These are phyloP conservation scores for Suhomyces faveliae DNA, from an alignment of 805 yeast species.

Conservation along the genomic window DNA sequence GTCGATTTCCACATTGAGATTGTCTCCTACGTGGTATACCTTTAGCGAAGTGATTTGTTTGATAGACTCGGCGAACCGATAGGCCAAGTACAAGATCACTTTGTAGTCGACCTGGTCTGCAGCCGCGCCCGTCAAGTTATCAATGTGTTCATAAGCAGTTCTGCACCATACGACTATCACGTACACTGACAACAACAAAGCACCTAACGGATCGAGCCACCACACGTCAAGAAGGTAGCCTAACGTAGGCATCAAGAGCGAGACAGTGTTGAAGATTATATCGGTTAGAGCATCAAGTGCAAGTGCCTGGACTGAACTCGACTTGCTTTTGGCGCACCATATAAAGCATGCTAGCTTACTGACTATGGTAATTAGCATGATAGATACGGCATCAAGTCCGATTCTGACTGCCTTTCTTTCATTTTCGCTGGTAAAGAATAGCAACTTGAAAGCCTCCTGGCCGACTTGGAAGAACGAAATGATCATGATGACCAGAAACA, in stretches of 20 bases:
- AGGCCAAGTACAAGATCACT: slow-evolving; percentile 63
- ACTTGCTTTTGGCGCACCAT: slow-evolving; percentile 59
- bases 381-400: slow-evolving; percentile 48
- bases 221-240: slow-evolving; percentile 54
- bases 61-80: slow-evolving; percentile 67
- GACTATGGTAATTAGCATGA: slow-evolving; percentile 64
- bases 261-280: slow-evolving; percentile 67
- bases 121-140: slow-evolving; percentile 71
- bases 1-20: slow-evolving; percentile 74
- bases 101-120: slow-evolving; percentile 63
- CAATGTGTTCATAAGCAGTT: slow-evolving; percentile 69
- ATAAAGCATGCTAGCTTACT: slow-evolving; percentile 60
- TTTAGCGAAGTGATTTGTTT: slow-evolving; percentile 61
- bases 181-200: slow-evolving; percentile 58
- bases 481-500: slow-evolving; percentile 69
- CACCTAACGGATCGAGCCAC: slow-evolving; percentile 80
- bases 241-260: slow-evolving; percentile 64
- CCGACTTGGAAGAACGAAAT: slow-evolving; percentile 72
- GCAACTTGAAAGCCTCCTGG: slow-evolving; percentile 53
- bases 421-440: slow-evolving; percentile 34
- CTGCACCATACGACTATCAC: slow-evolving; percentile 62
- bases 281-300: slow-evolving; percentile 84
- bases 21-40: slow-evolving; percentile 78
- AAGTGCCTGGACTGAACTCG: slow-evolving; percentile 71
- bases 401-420: slow-evolving; percentile 45